Base-by-base conservation (phyloP, 2,329 filamentous ascomycete genomes). In the Cladophialophora immunda region DNA sequence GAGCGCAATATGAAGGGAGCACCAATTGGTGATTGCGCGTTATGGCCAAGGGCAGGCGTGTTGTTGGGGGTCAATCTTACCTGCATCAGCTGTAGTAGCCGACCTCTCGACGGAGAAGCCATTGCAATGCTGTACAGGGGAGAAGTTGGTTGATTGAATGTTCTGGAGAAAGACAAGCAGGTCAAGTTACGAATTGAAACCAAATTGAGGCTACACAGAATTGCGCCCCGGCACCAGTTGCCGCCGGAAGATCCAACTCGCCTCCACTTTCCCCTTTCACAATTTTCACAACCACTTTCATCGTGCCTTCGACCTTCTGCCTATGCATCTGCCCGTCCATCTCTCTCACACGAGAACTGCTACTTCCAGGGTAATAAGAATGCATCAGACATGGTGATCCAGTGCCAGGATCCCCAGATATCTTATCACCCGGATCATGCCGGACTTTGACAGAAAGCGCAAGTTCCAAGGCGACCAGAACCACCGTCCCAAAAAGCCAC, bases 51-150 rank as follows among this genome's bases (percentile, higher is more conserved):
- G 27, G 25, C 3, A 27, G 5, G 4, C 2, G 55, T 34, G 8
- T 6, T 3, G 3, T 13, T 4, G 3, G 19, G 45, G 9, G 13
- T 29, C n/a, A 25, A 19, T 56, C 63, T 30, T 61, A 72, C 71
- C 70, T 70, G 69, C 64, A 65, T 59, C 52, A 72, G 71, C 62
- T 72, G 69, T 30, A 72, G 55, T 50, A 72, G 66, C 38, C 71
- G 71, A 50, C 64, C 62, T 70, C 68, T 61, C 34, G 62, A 64
- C 4, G 66, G 54, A 53, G 66, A 65, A 66, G 68, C 65, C 68
- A 70, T 68, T 38, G 68, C 60, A 62, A 64, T 67, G 60, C 64
- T 45, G 15, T 62, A 53, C 27, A 11, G 45, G 58, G 22, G 64
- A 32, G 30, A 36, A 30, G n/a, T 11, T 32, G 58, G 36, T 17